These are phyloP conservation scores for Periconia macrospinosa DNA, from an alignment of 2,329 filamentous ascomycete species.

Conservation along the genomic window DNA sequence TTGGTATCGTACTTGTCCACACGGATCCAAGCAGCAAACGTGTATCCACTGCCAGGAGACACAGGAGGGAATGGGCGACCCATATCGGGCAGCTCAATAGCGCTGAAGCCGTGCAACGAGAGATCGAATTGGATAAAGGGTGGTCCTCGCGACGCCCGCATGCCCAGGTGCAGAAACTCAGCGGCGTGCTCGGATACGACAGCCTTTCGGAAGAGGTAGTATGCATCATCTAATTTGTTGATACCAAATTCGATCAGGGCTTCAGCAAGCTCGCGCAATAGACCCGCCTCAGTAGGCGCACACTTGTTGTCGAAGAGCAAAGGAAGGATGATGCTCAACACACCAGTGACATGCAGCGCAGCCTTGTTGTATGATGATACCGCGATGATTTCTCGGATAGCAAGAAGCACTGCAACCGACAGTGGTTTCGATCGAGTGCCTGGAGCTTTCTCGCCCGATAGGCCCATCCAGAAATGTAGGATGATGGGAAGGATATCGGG, in stretches of 20 bases:
- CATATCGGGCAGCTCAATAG: constrained; percentile 85
- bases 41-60: constrained; percentile 76
- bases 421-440: constrained; percentile 37
- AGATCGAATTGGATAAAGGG: constrained; percentile 94
- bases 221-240: constrained; percentile 78
- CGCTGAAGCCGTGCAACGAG: constrained; percentile 82
- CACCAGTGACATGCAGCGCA: constrained; percentile 38
- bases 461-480: constrained; percentile 42
- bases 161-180: constrained; percentile 73
- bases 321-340: constrained; percentile 38
- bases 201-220: constrained; percentile 68
- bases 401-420: constrained; percentile 40
- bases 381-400: constrained; percentile 35
- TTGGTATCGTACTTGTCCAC: constrained; percentile 83
- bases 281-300: constrained; percentile 25
- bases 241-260: constrained; percentile 75
- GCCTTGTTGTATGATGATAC: constrained; percentile 44
- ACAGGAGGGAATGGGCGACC: constrained; percentile 82
- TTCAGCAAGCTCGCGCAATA: constrained; percentile 68
- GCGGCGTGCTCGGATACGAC: constrained; percentile 56
- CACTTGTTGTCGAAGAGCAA: constrained; percentile 40
- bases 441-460: constrained; percentile 35
- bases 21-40: constrained; percentile 84
- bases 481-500: constrained; percentile 44
- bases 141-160: constrained; percentile 74